Conservation (phyloP, 306 rosid species). For the Inga oerstediana region DNA sequence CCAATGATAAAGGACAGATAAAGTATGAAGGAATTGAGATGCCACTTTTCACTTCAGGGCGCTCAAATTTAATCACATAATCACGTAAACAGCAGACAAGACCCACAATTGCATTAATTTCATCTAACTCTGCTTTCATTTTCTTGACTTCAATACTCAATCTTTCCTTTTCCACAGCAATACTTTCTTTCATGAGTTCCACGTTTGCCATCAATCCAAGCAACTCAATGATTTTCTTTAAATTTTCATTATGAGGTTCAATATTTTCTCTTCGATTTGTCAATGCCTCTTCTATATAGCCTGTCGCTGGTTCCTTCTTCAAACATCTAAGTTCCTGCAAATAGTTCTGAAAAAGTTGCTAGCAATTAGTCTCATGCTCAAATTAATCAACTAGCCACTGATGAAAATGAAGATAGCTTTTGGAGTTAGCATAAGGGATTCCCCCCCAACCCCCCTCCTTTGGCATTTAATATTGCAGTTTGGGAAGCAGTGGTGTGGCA, state of each 20-base stretch:
- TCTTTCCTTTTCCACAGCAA: slow-evolving; percentile 86
- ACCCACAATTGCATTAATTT: slow-evolving; percentile 59
- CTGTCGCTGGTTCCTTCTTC: slow-evolving; percentile 64
- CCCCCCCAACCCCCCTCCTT: not conserved
- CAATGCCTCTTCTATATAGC: slow-evolving; percentile 70
- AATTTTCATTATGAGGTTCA: slow-evolving; percentile 52
- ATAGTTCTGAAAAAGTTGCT: slow-evolving; percentile 55
- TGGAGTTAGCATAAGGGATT: not conserved
- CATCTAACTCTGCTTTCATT: slow-evolving; percentile 55
- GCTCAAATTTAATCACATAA: slow-evolving; percentile 57
- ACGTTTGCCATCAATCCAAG: slow-evolving; percentile 68
- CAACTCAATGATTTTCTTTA: slow-evolving; percentile 58
- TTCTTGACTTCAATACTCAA: slow-evolving; percentile 54
- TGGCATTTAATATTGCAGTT: not conserved
- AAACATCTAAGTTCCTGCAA: slow-evolving; percentile 66
- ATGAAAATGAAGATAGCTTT: slow-evolving; percentile 12
- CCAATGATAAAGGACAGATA: slow-evolving; percentile 84
- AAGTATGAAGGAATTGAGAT: slow-evolving; percentile 75
- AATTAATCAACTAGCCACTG: slow-evolving; percentile 30
- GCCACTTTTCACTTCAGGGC: slow-evolving; percentile 50
- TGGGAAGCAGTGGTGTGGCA: not conserved
- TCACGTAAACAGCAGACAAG: slow-evolving; percentile 69
- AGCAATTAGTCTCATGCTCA: slow-evolving; percentile 37
- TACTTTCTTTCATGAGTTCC: slow-evolving; percentile 81
- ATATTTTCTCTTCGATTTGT: slow-evolving; percentile 51